Conservation (phyloP, 2,329 filamentous ascomycete species). For the Ploettnerulaceae sp. region DNA sequence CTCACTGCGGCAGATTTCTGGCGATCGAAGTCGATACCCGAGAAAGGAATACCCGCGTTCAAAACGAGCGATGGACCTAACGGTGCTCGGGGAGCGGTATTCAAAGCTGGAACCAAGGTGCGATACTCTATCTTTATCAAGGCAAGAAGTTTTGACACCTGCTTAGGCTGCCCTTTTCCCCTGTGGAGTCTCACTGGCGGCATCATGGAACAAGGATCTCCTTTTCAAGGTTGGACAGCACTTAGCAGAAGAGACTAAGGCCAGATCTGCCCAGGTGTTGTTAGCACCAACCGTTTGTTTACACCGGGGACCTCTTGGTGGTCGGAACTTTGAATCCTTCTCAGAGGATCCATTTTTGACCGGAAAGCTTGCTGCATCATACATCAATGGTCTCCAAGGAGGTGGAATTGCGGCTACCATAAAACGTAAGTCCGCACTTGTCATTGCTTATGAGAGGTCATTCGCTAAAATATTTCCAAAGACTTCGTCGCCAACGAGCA, state of each 20-base stretch:
- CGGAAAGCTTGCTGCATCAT: conserved; percentile 66
- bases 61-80: conserved; percentile 68
- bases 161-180: conserved; percentile 69
- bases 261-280: conserved; percentile 68
- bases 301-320: conserved; percentile 77
- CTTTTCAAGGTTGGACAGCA: conserved; percentile 65
- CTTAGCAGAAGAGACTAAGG: conserved; percentile 66
- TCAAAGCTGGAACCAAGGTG: conserved; percentile 62
- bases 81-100: conserved; percentile 62
- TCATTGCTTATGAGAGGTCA: not conserved
- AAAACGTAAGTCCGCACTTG: conserved; percentile 52
- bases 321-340: conserved; percentile 82
- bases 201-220: conserved; percentile 71
- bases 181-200: conserved; percentile 71
- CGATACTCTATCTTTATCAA: conserved; percentile 16
- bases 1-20: conserved; percentile 63
- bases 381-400: conserved; percentile 68
- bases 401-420: conserved; percentile 71
- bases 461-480: conserved; percentile 27
- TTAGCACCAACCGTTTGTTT: conserved; percentile 77
- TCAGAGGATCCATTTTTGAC: conserved; percentile 77
- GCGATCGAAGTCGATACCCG: conserved; percentile 60
- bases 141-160: conserved; percentile 10
- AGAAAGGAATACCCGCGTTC: conserved; percentile 58
- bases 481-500: conserved; percentile 70